Conservation (phyloP, 2,329 filamentous ascomycete genomes). For the Penicillium palitans region DNA sequence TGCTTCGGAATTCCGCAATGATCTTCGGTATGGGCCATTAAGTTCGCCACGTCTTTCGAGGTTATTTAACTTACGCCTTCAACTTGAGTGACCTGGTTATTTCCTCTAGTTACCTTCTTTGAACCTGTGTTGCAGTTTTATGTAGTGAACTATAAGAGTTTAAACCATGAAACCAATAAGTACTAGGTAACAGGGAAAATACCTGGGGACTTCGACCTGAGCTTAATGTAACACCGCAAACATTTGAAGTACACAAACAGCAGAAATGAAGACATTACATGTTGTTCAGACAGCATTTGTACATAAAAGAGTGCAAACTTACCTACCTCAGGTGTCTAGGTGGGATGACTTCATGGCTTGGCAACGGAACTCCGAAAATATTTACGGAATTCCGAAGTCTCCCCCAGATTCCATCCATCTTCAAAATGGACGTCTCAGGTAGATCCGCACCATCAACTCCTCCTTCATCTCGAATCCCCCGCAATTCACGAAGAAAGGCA, state of each 20-base stretch:
- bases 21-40: background rate
- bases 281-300: background rate
- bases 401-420: background rate
- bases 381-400: background rate
- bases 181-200: background rate
- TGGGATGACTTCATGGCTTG: background rate
- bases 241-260: background rate
- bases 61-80: background rate
- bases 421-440: background rate
- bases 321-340: background rate
- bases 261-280: background rate
- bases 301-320: background rate
- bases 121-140: background rate
- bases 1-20: constrained; percentile 3
- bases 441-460: background rate
- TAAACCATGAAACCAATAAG: background rate
- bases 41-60: background rate
- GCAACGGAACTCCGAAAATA: background rate
- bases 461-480: background rate
- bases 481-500: constrained; percentile 20
- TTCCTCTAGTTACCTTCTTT: background rate
- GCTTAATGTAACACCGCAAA: background rate
- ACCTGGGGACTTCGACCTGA: background rate
- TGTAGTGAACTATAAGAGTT: background rate
- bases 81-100: background rate